phyloP scores from a whole-genome alignment of 352 stramenopile species.

The Phytophthora foliorum region DNA sequence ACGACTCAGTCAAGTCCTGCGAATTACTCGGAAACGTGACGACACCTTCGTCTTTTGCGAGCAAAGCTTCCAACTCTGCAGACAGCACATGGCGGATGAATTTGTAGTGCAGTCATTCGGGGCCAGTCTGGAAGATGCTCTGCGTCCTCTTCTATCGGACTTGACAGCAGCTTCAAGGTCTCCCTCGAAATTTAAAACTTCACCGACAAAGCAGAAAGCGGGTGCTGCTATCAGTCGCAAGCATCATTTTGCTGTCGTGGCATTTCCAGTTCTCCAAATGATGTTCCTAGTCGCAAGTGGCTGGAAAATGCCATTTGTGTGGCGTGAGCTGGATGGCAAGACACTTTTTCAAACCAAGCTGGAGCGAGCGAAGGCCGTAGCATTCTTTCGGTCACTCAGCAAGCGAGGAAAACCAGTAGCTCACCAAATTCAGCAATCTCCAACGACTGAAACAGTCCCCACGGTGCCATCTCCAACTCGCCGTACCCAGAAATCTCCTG shows the following conservation, averaged over 20 bases:
- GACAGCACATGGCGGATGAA: constrained; percentile 51
- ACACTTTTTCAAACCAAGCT: constrained; percentile 51
- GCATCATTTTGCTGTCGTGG: neutral
- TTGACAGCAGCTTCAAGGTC: constrained; percentile 8
- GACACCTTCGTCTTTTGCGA: constrained; percentile 47
- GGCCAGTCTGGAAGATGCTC: constrained; percentile 26
- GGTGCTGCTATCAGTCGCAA: constrained; percentile 8
- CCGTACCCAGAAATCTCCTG: constrained; percentile 26
- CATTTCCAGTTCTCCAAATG: constrained; percentile 58
- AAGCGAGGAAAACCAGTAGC: constrained; percentile 36
- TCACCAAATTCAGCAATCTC: constrained; percentile 9
- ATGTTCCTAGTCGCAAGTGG: constrained; percentile 56
- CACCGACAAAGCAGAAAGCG: constrained; percentile 24
- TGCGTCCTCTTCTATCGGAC: constrained; percentile 30
- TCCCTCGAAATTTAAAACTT: constrained; percentile 18
- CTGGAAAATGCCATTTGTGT: constrained; percentile 47
- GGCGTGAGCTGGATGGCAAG: constrained; percentile 47
- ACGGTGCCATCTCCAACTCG: constrained; percentile 14
- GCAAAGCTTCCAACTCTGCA: constrained; percentile 50
- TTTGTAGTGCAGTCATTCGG: constrained; percentile 47
- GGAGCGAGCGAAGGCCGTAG: constrained; percentile 61
- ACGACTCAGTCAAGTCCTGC: constrained; percentile 26
- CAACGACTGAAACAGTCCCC: neutral
- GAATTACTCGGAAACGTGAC: constrained; percentile 24
- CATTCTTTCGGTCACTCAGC: constrained; percentile 56